Percentiles rank a stretch among this genome's conserved stretches.
phyloP scores from a whole-genome alignment of 176 grass and related monocot genomes.

The Tillandsia leiboldiana region DNA sequence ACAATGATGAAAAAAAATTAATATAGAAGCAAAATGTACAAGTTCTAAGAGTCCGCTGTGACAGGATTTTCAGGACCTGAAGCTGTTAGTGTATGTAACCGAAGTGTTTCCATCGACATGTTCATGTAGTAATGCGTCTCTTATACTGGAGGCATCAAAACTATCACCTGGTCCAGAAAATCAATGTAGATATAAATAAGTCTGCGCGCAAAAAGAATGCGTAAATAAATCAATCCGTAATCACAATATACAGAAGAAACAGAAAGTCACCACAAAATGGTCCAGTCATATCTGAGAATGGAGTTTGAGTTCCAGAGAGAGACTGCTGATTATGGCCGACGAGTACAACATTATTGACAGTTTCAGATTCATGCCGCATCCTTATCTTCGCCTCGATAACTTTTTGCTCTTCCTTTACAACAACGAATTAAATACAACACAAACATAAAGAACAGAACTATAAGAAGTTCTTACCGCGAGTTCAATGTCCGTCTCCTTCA shows the following conservation, averaged over 20 bases:
- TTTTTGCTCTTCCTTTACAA: conserved; percentile 20
- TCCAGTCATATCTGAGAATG: not conserved
- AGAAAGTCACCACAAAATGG: not conserved
- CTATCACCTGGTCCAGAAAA: not conserved
- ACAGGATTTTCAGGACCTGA: conserved; percentile 6
- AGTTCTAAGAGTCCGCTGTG: not conserved
- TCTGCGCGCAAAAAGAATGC: not conserved
- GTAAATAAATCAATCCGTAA: not conserved
- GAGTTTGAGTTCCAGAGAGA: not conserved
- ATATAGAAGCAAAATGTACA: not conserved
- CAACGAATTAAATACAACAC: not conserved
- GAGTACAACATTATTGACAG: not conserved
- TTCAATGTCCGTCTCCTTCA: conserved; percentile 32
- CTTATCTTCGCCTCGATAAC: conserved; percentile 19
- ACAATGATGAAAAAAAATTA: not conserved
- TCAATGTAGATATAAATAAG: not conserved
- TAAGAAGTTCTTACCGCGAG: conserved; percentile 29
- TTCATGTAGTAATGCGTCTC: not conserved
- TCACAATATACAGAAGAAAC: conserved; percentile 4
- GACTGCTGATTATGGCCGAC: not conserved
- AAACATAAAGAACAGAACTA: not conserved
- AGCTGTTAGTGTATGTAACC: not conserved
- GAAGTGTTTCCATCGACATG: not conserved
- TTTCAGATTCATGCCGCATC: conserved; percentile 16
- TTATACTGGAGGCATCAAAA: not conserved